Evolutionary conservation across 2,329 filamentous ascomycete species (phyloP).

Genomic region (Tolypocladium inflatum): DNA sequence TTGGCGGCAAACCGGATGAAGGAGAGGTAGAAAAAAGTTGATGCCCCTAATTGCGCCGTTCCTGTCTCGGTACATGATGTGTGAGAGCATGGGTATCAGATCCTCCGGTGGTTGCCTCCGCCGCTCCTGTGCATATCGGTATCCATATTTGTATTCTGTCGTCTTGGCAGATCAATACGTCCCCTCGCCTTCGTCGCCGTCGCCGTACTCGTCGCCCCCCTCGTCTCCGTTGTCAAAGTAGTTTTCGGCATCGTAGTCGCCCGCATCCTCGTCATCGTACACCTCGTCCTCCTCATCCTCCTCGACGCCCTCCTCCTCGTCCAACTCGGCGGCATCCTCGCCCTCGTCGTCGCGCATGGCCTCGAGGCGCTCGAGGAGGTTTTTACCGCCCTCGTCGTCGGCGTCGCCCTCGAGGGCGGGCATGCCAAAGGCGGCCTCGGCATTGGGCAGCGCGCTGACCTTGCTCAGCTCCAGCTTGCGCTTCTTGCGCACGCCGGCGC

Average conservation of each 20-base stretch:
- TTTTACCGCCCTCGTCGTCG: conserved; percentile 22
- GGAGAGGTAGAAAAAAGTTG: not conserved
- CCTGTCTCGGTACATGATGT: not conserved
- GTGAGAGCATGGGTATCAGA: not conserved
- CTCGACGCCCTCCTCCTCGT: conserved; percentile 38
- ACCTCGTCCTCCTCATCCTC: conserved; percentile 39
- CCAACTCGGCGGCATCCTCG: conserved; percentile 37
- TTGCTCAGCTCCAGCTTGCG: conserved; percentile 35
- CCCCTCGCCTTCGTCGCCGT: conserved; percentile 39
- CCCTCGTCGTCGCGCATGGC: conserved; percentile 40
- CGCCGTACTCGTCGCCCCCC: conserved; percentile 40
- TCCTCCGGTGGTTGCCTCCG: not conserved
- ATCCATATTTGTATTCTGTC: not conserved
- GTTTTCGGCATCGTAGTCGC: conserved; percentile 51
- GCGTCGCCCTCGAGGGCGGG: conserved; percentile 14
- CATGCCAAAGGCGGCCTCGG: conserved; percentile 40
- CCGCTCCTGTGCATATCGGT: not conserved
- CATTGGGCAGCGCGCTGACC: conserved; percentile 38
- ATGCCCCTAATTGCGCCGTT: not conserved
- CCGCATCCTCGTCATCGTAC: conserved; percentile 49
- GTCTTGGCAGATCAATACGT: conserved; percentile 19
- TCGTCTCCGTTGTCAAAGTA: conserved; percentile 52
- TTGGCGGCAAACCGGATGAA: not conserved
- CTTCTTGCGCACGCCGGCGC: conserved; percentile 28
- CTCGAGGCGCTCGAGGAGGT: conserved; percentile 34